These are phyloP conservation scores for Cystobasidium ongulense DNA, from an alignment of 768 basidiomycete species.

Conservation along the genomic window DNA sequence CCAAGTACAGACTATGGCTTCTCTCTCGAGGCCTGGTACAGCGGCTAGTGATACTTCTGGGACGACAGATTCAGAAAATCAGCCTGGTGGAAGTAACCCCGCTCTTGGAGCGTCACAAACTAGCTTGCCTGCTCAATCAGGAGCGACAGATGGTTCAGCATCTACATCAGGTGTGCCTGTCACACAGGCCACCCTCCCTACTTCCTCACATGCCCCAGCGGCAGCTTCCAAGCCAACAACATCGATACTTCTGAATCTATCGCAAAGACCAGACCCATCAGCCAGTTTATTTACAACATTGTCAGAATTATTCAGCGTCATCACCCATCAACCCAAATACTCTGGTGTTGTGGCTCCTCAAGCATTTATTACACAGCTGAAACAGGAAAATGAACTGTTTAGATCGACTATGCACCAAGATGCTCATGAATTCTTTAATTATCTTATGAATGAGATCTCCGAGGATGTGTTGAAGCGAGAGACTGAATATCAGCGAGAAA, in stretches of 20 bases:
- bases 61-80: not conserved
- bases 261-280: not conserved
- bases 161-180: conserved; percentile 5
- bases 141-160: not conserved
- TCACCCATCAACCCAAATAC: conserved; percentile 69
- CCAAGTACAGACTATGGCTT: not conserved
- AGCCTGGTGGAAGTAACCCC: not conserved
- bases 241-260: conserved; percentile 18
- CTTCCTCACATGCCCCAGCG: not conserved
- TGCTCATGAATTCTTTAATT: conserved; percentile 96
- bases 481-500: conserved; percentile 43
- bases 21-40: not conserved
- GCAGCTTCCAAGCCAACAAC: conserved; percentile 20
- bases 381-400: conserved; percentile 84
- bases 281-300: conserved; percentile 81
- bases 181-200: not conserved
- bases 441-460: conserved; percentile 79
- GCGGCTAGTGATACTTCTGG: not conserved
- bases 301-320: conserved; percentile 77
- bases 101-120: not conserved
- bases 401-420: conserved; percentile 91
- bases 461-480: conserved; percentile 50
- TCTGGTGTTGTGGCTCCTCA: conserved; percentile 78
- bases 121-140: not conserved
- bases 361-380: conserved; percentile 86